Conservation (phyloP, 441 rosid genomes). For the Theobroma grandiflorum region DNA sequence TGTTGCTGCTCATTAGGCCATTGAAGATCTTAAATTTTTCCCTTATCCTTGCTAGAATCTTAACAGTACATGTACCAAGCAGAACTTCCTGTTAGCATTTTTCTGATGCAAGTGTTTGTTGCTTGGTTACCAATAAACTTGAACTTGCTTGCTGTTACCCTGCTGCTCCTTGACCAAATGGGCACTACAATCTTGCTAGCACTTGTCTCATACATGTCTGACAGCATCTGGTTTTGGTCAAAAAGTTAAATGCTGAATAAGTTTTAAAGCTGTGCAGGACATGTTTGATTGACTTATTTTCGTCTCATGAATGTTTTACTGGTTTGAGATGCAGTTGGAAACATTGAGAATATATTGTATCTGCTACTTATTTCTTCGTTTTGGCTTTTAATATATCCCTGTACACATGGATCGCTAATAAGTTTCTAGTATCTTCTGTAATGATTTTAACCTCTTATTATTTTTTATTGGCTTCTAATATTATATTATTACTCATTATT, state of each 20-base stretch:
- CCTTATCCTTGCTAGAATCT: constrained; percentile 2
- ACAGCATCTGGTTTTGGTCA: background rate
- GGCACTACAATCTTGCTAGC: background rate
- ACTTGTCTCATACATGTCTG: background rate
- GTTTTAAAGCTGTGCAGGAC: background rate
- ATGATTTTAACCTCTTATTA: background rate
- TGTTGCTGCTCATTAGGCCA: background rate
- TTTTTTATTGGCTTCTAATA: background rate
- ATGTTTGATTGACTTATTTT: background rate
- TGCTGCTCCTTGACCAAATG: background rate
- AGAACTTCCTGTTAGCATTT: background rate
- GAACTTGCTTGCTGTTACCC: background rate
- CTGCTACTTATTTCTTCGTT: background rate
- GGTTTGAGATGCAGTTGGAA: background rate
- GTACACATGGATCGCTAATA: constrained; percentile 49
- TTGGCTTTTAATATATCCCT: constrained; percentile 38
- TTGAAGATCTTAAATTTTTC: background rate
- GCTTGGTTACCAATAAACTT: constrained; percentile 3
- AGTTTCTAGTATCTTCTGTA: background rate
- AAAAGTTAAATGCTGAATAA: background rate
- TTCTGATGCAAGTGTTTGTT: background rate
- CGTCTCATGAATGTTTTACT: background rate
- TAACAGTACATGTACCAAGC: background rate
- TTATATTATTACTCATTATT: constrained; percentile 1
- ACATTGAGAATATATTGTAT: background rate